These are phyloP conservation scores for Arthromyces matolae DNA, from an alignment of 768 basidiomycete genomes.

Conservation along the genomic window DNA sequence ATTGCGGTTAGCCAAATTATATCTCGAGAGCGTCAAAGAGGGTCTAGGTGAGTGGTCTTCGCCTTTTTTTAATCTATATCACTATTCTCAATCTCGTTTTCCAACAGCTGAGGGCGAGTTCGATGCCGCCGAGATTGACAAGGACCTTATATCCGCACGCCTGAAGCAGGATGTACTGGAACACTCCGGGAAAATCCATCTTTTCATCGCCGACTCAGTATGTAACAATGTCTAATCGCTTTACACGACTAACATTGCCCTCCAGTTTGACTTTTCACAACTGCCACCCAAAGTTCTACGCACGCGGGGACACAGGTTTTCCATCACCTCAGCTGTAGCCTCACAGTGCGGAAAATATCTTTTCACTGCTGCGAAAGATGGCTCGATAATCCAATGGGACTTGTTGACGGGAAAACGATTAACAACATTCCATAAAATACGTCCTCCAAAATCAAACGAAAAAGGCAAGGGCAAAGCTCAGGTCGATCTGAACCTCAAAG, in stretches of 20 bases:
- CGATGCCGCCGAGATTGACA: slow-evolving; percentile 94
- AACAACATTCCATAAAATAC: slow-evolving; percentile 57
- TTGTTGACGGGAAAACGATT: slow-evolving; percentile 59
- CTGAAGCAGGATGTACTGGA: slow-evolving; percentile 91
- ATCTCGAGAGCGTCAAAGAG: slow-evolving; percentile 81
- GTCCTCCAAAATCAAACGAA: slow-evolving; percentile 36
- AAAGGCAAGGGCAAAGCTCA: slow-evolving; percentile 51
- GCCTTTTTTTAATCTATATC: neutral
- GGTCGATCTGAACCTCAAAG: slow-evolving; percentile 43
- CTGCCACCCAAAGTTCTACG: slow-evolving; percentile 49
- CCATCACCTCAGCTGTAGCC: slow-evolving; percentile 78
- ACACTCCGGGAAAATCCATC: slow-evolving; percentile 82
- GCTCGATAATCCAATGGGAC: slow-evolving; percentile 84
- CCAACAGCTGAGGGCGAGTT: slow-evolving; percentile 77
- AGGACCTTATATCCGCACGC: slow-evolving; percentile 84
- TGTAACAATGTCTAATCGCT: slow-evolving; percentile 20
- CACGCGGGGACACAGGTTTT: slow-evolving; percentile 70
- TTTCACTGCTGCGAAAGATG: slow-evolving; percentile 92
- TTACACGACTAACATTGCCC: neutral
- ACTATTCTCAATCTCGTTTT: neutral
- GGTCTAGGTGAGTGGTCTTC: slow-evolving; percentile 51
- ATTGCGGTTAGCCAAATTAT: slow-evolving; percentile 84
- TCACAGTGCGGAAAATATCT: slow-evolving; percentile 70
- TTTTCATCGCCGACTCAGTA: slow-evolving; percentile 75
- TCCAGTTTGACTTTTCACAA: slow-evolving; percentile 54